Conservation (phyloP, 1,284 basidiomycete species). For the Athelia psychrophila region DNA sequence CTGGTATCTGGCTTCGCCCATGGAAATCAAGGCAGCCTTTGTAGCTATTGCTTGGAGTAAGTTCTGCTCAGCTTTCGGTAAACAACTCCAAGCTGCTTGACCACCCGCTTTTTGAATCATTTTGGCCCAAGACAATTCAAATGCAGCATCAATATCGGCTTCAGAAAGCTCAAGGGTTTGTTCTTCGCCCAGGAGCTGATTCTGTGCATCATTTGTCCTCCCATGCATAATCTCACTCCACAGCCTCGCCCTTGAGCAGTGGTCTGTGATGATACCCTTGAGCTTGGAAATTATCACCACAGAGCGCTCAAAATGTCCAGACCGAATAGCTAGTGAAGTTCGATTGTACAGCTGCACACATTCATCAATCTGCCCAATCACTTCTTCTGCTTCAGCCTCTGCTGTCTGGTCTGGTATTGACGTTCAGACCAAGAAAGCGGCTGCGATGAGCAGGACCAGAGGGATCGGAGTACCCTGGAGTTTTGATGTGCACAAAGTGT, state of each 20-base stretch:
- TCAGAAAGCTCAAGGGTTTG: neutral
- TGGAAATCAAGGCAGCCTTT: too few species aligned
- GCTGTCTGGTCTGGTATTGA: neutral
- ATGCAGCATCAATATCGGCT: neutral
- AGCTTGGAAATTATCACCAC: neutral
- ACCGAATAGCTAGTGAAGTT: slow-evolving; percentile 13
- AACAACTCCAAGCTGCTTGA: too few species aligned
- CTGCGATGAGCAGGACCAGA: neutral
- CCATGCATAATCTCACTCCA: neutral
- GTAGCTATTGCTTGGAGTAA: too few species aligned
- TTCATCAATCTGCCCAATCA: slow-evolving; percentile 1
- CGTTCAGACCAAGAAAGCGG: neutral
- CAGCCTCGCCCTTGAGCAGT: neutral
- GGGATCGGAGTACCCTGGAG: neutral
- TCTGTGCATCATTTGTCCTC: neutral
- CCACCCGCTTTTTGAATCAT: neutral
- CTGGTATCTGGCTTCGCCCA: too few species aligned
- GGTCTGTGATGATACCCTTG: slow-evolving; percentile 15
- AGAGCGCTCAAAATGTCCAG: neutral
- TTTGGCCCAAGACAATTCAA: neutral
- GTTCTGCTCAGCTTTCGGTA: too few species aligned
- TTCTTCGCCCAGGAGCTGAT: neutral
- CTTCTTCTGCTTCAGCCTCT: neutral
- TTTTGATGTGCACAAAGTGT: slow-evolving; percentile 5
- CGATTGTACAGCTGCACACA: slow-evolving; percentile 6